Percentiles rank a stretch among this genome's conserved stretches.
phyloP scores from a whole-genome alignment of 2,329 filamentous ascomycete genomes.

The Neofusicoccum kwambonambiense region DNA sequence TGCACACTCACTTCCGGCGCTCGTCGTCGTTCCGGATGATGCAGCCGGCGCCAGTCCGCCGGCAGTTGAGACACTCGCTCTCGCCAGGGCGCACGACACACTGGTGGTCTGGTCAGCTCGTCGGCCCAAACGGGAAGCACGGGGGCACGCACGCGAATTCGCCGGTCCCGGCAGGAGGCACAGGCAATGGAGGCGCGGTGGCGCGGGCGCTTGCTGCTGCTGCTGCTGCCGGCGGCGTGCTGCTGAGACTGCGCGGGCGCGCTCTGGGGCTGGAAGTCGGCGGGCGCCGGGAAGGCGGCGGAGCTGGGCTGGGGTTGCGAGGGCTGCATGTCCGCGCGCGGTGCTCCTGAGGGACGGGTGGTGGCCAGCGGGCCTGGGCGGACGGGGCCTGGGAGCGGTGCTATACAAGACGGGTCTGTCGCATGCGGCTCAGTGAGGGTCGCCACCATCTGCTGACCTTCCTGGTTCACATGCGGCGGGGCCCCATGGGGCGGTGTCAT shows the following conservation, averaged over 20 bases:
- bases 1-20: constrained; percentile 48
- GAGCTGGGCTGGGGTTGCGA: background rate
- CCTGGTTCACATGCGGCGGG: constrained; percentile 10
- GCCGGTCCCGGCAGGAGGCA: constrained; percentile 51
- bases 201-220: constrained; percentile 22
- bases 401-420: background rate
- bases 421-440: constrained; percentile 8
- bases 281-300: background rate
- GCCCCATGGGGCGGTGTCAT: constrained; percentile 15
- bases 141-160: constrained; percentile 38
- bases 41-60: constrained; percentile 51
- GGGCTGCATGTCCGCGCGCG: background rate
- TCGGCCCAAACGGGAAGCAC: background rate
- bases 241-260: constrained; percentile 28
- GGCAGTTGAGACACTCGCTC: constrained; percentile 53
- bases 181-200: constrained; percentile 56
- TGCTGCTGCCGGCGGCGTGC: constrained; percentile 1
- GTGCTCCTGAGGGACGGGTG: background rate
- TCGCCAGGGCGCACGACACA: constrained; percentile 57
- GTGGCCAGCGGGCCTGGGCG: background rate
- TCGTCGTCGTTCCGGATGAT: constrained; percentile 61
- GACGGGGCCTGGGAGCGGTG: background rate
- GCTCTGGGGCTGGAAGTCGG: constrained; percentile 20
- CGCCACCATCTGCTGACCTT: constrained; percentile 13
- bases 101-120: constrained; percentile 33